These are phyloP conservation scores for Calonectria pseudoturangicola DNA, from an alignment of 2,329 filamentous ascomycete species.

Conservation along the genomic window DNA sequence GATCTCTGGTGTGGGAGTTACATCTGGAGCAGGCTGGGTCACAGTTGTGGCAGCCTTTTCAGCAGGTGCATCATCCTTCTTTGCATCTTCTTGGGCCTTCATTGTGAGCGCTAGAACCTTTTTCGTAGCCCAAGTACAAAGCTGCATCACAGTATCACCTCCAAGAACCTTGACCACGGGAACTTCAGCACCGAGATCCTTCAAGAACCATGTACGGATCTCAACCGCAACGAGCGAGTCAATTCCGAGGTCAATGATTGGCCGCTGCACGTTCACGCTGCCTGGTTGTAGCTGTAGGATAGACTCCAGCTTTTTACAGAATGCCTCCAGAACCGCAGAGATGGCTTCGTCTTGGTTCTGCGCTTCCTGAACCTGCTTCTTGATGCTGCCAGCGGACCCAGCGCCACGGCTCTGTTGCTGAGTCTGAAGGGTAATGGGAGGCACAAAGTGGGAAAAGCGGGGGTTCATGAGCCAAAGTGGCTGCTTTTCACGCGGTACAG, in stretches of 20 bases:
- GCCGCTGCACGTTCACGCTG: constrained; percentile 32
- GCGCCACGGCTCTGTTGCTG: constrained; percentile 28
- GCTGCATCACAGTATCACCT: constrained; percentile 47
- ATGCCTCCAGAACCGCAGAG: constrained; percentile 30
- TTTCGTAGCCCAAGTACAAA: constrained; percentile 39
- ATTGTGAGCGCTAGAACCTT: constrained; percentile 37
- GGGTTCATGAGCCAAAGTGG: constrained; percentile 37
- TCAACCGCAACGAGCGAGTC: constrained; percentile 57
- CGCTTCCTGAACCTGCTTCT: constrained; percentile 36
- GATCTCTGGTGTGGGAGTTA: background rate
- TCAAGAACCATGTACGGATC: constrained; percentile 69
- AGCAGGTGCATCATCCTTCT: constrained; percentile 16
- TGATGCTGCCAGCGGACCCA: constrained; percentile 10
- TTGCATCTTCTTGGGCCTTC: constrained; percentile 25
- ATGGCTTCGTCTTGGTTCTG: constrained; percentile 36
- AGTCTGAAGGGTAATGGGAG: constrained; percentile 28
- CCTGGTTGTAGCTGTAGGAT: constrained; percentile 43
- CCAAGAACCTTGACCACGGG: constrained; percentile 64
- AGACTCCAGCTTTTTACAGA: constrained; percentile 45
- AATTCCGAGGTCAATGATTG: constrained; percentile 53
- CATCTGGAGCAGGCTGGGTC: background rate
- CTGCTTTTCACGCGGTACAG: constrained; percentile 34
- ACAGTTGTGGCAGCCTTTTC: constrained; percentile 14
- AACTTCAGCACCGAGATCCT: constrained; percentile 64
- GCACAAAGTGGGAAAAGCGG: constrained; percentile 36